Conservation (phyloP, 768 basidiomycete species). For the Russula dissimulans region DNA sequence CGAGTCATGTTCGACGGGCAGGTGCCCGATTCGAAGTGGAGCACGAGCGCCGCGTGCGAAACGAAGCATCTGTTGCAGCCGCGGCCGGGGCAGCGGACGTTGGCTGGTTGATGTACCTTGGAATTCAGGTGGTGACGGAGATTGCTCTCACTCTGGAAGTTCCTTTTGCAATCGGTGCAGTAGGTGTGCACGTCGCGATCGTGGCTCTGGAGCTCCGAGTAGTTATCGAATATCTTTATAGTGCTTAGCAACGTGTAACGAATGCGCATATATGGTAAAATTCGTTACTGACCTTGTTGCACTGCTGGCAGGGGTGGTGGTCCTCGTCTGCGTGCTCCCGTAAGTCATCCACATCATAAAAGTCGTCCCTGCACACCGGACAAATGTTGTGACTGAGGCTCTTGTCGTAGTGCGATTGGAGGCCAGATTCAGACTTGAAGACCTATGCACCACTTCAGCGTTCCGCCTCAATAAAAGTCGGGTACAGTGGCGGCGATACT, state of each 20-base stretch:
- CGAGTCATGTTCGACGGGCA: conserved; percentile 45
- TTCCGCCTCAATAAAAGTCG: not conserved
- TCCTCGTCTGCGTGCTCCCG: not conserved
- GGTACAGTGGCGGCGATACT: conserved; percentile 17
- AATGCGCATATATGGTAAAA: not conserved
- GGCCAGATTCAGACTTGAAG: not conserved
- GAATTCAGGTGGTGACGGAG: conserved; percentile 46
- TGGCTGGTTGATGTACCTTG: conserved; percentile 36
- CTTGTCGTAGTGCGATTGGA: not conserved
- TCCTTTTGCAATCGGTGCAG: conserved; percentile 36
- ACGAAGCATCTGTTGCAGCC: conserved; percentile 43
- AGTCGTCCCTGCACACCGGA: not conserved
- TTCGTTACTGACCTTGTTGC: not conserved
- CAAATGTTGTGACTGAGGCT: not conserved
- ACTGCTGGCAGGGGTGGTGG: not conserved
- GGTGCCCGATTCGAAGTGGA: conserved; percentile 53
- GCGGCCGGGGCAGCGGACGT: conserved; percentile 29
- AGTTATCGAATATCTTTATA: not conserved
- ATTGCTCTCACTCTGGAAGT: conserved; percentile 35
- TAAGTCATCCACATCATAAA: not conserved
- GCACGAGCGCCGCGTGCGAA: conserved; percentile 40
- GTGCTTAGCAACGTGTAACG: not conserved
- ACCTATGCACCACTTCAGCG: not conserved
- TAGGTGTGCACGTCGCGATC: conserved; percentile 26
- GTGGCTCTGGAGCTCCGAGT: conserved; percentile 11